phyloP scores from a whole-genome alignment of 2,329 filamentous ascomycete species.

The Lanzia echinophila region DNA sequence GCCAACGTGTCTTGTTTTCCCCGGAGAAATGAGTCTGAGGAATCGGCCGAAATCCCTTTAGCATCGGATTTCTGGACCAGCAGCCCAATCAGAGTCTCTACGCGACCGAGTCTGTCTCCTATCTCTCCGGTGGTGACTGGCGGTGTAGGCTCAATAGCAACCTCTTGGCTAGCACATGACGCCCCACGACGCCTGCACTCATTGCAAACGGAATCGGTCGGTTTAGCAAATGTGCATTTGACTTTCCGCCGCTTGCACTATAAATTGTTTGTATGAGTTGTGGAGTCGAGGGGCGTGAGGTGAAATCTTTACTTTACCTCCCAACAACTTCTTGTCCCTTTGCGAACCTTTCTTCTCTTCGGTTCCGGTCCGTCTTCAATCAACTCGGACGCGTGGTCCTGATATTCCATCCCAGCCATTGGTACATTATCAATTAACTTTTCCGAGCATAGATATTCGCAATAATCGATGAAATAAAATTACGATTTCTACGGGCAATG shows the following conservation, averaged over 20 bases:
- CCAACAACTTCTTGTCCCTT: neutral
- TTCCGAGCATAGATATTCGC: too few species aligned
- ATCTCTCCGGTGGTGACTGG: neutral
- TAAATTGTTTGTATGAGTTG: too few species aligned
- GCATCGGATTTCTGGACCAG: neutral
- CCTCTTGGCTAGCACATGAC: neutral
- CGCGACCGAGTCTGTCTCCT: neutral
- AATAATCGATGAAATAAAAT: too few species aligned
- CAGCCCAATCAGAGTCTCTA: neutral
- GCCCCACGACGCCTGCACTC: neutral
- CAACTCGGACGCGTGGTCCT: too few species aligned
- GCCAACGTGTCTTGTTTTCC: too few species aligned
- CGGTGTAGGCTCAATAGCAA: neutral
- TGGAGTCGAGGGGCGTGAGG: too few species aligned
- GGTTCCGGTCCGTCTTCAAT: neutral
- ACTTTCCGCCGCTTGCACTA: neutral
- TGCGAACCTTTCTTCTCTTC: neutral
- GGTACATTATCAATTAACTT: too few species aligned
- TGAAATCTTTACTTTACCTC: neutral
- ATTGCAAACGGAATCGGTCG: neutral
- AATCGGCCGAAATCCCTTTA: neutral
- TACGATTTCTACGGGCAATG: too few species aligned
- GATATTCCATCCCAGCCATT: too few species aligned
- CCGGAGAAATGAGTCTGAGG: too few species aligned
- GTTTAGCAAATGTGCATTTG: neutral